Percentiles rank a stretch among this genome's conserved stretches.
phyloP scores from a whole-genome alignment of 2,329 filamentous ascomycete genomes.

The Penicillium sp. region DNA sequence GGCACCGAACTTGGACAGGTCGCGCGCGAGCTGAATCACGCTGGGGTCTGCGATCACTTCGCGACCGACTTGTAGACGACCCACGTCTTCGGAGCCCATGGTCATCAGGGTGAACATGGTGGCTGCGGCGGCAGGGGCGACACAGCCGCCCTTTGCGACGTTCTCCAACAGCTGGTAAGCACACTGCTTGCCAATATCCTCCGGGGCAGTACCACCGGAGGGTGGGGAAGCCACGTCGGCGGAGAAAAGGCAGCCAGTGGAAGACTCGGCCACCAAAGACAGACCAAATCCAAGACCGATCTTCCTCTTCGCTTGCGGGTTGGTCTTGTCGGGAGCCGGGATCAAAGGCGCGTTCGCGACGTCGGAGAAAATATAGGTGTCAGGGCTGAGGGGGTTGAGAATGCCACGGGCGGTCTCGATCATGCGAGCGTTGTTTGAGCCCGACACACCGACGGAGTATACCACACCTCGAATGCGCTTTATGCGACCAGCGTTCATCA shows the following conservation, averaged over 20 bases:
- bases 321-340: conserved; percentile 70
- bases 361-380: conserved; percentile 84
- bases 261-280: conserved; percentile 89
- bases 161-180: conserved; percentile 86
- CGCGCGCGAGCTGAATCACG: conserved; percentile 76
- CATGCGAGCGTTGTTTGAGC: conserved; percentile 91
- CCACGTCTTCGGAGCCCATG: conserved; percentile 96
- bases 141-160: conserved; percentile 80
- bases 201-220: conserved; percentile 77
- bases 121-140: conserved; percentile 67
- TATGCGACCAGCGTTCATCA: conserved; percentile 79
- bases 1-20: conserved; percentile 84
- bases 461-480: conserved; percentile 90
- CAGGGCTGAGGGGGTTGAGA: conserved; percentile 79
- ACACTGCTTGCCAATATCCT: conserved; percentile 85
- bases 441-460: conserved; percentile 88
- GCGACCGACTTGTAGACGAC: conserved; percentile 76
- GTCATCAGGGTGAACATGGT: conserved; percentile 89
- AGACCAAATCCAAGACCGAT: conserved; percentile 90
- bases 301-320: conserved; percentile 55
- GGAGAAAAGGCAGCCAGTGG: conserved; percentile 80
- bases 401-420: conserved; percentile 87
- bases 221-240: conserved; percentile 77
- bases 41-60: conserved; percentile 81
- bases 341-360: conserved; percentile 62